These are phyloP conservation scores for Ogataea angusta DNA, from an alignment of 805 yeast genomes.

Conservation along the genomic window DNA sequence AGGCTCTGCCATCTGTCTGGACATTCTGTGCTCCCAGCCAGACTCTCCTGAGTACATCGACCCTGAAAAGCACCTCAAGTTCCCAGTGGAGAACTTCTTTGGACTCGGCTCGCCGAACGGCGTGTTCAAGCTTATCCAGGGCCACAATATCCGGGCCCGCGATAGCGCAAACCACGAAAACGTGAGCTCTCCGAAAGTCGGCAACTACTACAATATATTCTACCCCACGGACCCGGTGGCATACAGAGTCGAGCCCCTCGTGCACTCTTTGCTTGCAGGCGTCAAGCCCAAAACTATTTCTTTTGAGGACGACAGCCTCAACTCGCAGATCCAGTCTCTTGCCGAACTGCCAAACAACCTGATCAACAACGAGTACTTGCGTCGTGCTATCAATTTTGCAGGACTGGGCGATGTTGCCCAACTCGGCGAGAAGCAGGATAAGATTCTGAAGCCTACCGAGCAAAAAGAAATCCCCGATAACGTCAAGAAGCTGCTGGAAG, in stretches of 20 bases:
- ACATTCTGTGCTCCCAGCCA: conserved; percentile 57
- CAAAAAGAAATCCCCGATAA: conserved; percentile 23
- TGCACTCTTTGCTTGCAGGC: conserved; percentile 46
- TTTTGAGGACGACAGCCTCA: conserved; percentile 49
- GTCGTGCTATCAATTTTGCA: conserved; percentile 17
- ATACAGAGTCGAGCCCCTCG: conserved; percentile 83
- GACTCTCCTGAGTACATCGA: conserved; percentile 26
- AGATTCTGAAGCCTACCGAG: conserved; percentile 1
- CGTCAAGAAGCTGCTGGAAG: conserved; percentile 36
- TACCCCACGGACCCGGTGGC: conserved; percentile 93
- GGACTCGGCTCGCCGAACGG: conserved; percentile 91
- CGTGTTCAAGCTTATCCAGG: conserved; percentile 70
- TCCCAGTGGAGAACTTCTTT: conserved; percentile 71
- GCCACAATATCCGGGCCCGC: conserved; percentile 53
- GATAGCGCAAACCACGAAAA: conserved; percentile 5
- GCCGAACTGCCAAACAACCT: conserved; percentile 19
- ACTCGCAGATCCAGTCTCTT: conserved; percentile 26
- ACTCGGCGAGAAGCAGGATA: background rate
- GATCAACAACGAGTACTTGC: conserved; percentile 28
- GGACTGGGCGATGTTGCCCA: conserved; percentile 11
- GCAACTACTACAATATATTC: conserved; percentile 74
- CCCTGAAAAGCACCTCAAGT: conserved; percentile 46
- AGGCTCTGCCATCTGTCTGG: conserved; percentile 83
- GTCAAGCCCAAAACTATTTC: conserved; percentile 58
- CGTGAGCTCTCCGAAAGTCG: conserved; percentile 50